Base-by-base conservation (phyloP, 2,329 filamentous ascomycete genomes). In the Fusarium setosum region DNA sequence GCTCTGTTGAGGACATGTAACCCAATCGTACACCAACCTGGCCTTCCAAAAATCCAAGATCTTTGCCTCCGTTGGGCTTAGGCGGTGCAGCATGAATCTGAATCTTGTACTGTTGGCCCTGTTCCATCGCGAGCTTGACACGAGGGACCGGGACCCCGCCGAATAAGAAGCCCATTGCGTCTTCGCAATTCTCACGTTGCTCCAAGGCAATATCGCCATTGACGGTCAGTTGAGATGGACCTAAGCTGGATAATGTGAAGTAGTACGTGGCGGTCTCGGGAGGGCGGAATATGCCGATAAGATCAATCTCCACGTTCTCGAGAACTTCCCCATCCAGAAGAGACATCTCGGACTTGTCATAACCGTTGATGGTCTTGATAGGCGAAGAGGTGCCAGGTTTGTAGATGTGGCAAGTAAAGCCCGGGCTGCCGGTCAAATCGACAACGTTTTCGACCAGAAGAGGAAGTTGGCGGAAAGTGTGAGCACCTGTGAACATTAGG, bases 61-160 rank as follows among this genome's bases (percentile, higher is more conserved):
- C 55, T 40, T 50, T n/a, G 15, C 31, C 55, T 4, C 47, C 48
- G 18, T 34, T 24, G 6, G 38, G 51, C 8, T 34, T 44, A 7
- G 60, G 60, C 5, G 60, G 60, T 6, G 31, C 34, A 20, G 42
- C 56, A 6, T 17, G 21, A 17, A 60, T 26, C 23, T 31, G 26
- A 18, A 63, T 52, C 5, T 40, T 52, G 37, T 63, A 60, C 42
- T 52, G 5, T 34, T 56, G 56, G 13, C 57, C 57, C 4, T 38
- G 29, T 12, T 40, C 23, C 3, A 63, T 23, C 9, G n/a, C 90
- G 1, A 90, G 76, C 8, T 88, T 89, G 29, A 92, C 38, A 15
- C 31, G 67, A 4, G 68, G 65, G 4, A 65, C 65, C 0, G 72
- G 62, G 1, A 66, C 67, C 12, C 58, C 65, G n/a, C 59, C 57